Evolutionary conservation across 192 early-diverging fungal genomes (phyloP).

Genomic region (Borealophlyctis nickersoniae): DNA sequence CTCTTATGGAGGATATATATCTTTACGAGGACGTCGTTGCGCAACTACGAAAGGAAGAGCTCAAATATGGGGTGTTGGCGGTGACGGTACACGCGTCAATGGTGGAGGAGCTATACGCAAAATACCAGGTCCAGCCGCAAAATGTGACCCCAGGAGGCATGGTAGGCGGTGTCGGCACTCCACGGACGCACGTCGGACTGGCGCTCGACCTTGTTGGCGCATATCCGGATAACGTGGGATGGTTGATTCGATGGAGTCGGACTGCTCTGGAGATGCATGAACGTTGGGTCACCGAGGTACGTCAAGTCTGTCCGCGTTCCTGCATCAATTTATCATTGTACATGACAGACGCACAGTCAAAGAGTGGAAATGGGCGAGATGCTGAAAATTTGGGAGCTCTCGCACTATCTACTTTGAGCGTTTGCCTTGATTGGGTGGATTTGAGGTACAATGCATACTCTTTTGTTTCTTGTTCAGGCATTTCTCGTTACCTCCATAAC

Average conservation of each 20-base stretch:
- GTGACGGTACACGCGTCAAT: constrained; percentile 45
- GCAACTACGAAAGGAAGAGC: constrained; percentile 51
- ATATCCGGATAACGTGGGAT: constrained; percentile 55
- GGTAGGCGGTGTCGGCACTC: background rate
- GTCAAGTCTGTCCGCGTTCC: background rate
- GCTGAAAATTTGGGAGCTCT: constrained; percentile 18
- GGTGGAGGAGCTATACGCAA: constrained; percentile 41
- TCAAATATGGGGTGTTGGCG: constrained; percentile 52
- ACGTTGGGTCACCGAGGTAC: constrained; percentile 4
- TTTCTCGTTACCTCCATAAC: no score
- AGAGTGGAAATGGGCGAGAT: background rate
- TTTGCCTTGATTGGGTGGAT: constrained; percentile 28
- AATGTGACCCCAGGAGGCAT: constrained; percentile 11
- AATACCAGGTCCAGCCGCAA: constrained; percentile 39
- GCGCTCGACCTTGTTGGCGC: constrained; percentile 47
- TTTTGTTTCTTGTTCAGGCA: background rate
- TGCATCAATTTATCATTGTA: background rate
- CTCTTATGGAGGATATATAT: constrained; percentile 62
- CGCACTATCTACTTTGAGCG: constrained; percentile 38
- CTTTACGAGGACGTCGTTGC: constrained; percentile 61
- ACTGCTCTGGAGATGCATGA: constrained; percentile 32
- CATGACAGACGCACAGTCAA: background rate
- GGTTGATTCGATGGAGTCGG: constrained; percentile 43
- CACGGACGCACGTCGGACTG: constrained; percentile 21
- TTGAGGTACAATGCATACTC: constrained; percentile 17